Evolutionary conservation across 2,329 filamentous ascomycete species (phyloP).

Genomic region (Sporothrix brasiliensis): DNA sequence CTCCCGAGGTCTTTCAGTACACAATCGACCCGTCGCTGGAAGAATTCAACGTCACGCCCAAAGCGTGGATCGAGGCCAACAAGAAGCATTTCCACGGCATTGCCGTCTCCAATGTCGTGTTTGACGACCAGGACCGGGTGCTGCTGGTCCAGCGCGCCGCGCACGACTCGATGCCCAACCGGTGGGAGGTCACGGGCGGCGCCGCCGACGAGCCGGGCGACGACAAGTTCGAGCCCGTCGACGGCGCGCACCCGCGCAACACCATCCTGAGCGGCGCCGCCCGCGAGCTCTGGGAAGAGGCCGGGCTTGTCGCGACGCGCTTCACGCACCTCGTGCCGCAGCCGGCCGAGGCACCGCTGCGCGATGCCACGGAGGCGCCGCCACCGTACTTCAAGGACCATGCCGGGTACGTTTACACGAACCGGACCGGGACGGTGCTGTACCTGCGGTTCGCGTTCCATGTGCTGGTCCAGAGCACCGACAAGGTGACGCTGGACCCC

Average conservation of each 20-base stretch:
- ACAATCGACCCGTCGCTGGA: conserved; percentile 36
- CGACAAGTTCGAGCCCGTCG: not conserved
- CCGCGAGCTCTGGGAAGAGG: conserved; percentile 51
- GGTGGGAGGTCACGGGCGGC: conserved; percentile 51
- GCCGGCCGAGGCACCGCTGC: conserved; percentile 7
- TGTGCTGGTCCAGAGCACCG: conserved; percentile 36
- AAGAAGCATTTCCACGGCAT: conserved; percentile 36
- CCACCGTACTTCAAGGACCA: conserved; percentile 7
- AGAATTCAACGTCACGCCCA: conserved; percentile 35
- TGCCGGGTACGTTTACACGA: conserved; percentile 38
- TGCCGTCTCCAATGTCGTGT: conserved; percentile 41
- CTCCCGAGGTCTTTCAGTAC: conserved; percentile 37
- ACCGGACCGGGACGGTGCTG: conserved; percentile 36
- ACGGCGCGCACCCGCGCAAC: not conserved
- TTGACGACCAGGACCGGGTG: conserved; percentile 41
- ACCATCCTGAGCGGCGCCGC: conserved; percentile 45
- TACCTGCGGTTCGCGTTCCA: conserved; percentile 40
- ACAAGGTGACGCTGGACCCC: conserved; percentile 39
- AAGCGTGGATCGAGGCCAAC: conserved; percentile 36
- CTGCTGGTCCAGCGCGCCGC: conserved; percentile 48
- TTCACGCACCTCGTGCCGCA: conserved; percentile 38
- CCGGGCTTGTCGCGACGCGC: conserved; percentile 42
- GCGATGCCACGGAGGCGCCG: not conserved
- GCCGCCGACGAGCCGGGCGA: conserved; percentile 43
- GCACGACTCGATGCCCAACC: conserved; percentile 46